Conservation (phyloP, 441 rosid species). For the Cnidoscolus chayamansa region DNA sequence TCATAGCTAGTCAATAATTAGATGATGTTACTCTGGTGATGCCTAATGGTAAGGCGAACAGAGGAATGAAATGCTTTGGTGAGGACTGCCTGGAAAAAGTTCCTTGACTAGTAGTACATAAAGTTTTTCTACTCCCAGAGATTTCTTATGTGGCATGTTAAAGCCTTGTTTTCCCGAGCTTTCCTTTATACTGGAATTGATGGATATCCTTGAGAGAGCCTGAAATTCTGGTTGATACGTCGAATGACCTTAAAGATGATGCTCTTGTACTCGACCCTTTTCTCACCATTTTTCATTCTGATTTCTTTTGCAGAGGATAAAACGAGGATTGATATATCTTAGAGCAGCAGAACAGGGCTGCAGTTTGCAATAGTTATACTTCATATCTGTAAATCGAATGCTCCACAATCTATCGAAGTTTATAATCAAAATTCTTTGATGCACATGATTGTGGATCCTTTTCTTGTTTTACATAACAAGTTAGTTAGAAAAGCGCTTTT, state of each 20-base stretch:
- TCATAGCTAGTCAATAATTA: background rate
- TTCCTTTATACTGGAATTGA: background rate
- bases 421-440: conserved; percentile 35
- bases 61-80: background rate
- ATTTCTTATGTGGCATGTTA: background rate
- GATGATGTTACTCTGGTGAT: background rate
- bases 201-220: background rate
- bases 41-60: background rate
- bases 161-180: background rate
- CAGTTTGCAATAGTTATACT: conserved; percentile 45
- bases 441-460: conserved; percentile 30
- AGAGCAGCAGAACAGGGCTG: conserved; percentile 63
- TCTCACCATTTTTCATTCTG: background rate
- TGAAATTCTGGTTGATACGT: background rate
- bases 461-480: conserved; percentile 24
- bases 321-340: conserved; percentile 59
- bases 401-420: background rate
- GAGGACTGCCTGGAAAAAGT: background rate
- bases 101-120: background rate
- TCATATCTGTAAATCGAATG: conserved; percentile 9
- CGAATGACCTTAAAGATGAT: background rate
- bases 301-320: conserved; percentile 58
- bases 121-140: background rate
- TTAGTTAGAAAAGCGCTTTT: no score
- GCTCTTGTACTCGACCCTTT: background rate